Evolutionary conservation across 1,284 basidiomycete species (phyloP), one percentile per base, ranked within the genome.

Genomic region (Moniliophthora roreri): DNA sequence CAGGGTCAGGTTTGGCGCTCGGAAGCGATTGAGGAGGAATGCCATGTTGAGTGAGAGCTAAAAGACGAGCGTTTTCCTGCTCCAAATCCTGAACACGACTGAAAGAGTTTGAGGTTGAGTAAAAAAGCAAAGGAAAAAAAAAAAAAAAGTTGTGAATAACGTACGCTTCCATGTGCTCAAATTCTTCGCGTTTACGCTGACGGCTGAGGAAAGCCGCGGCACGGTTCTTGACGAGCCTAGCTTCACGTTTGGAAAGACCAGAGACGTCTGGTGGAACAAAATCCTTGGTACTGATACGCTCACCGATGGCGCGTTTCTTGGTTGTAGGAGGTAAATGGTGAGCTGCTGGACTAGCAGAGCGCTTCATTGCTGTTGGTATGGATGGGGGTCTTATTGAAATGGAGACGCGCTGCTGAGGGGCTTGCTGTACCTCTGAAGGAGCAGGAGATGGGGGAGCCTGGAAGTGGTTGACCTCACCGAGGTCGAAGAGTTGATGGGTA

Each of bases 171-270:
- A 95, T 92, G 65, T 72, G 78, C 71, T 95, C 92, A 64, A 93
- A 95, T 72, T 95, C 92, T 73, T 95, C 92, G 56, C 92, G 85
- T 72, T 95, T 95, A 63, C 92, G 80, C 71, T 95, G 92, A 65
- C 92, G 79, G 68, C 85, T 89, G 62, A 95, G 84, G 75, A 95
- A 95, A 51, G 92, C 92, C 8, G 92, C 92, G 11, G 92, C 92
- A 52, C 92, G 82, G 74, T 95, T 95, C 78, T 95, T 95, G 55
- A 95, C 90, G 13, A 95, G 80, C 51, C 92, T 84, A 49, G 93
- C 92, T 72, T 95, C 92, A 54, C 91, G 87, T 71, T 95, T 95
- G 76, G 80, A 87, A 55, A 95, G 80, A 47, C 92, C 93, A 47
- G 86, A 83, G 55, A 93, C 91, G 69, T 95, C 93, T 38, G 92